Evolutionary conservation across 179 eudicot genomes (phyloP).

Genomic region (Spinacia oleracea): DNA sequence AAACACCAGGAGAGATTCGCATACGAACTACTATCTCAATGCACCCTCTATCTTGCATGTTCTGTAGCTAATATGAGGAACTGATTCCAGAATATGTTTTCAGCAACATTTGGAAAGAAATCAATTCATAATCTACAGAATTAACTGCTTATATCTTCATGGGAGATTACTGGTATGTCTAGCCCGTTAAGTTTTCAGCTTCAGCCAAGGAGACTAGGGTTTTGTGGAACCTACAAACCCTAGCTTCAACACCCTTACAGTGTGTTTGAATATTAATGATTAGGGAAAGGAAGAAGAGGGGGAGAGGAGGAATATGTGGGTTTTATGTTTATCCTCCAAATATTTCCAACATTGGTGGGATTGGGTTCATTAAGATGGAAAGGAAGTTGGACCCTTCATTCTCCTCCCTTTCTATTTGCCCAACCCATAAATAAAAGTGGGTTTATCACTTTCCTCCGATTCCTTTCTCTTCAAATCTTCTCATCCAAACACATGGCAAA

Average conservation of each 20-base stretch:
- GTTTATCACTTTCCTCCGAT: neutral
- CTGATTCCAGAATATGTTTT: neutral
- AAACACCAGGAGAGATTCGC: neutral
- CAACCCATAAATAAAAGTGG: neutral
- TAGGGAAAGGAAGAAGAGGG: neutral
- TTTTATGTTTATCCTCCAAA: no score
- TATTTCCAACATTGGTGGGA: neutral
- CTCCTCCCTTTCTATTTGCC: neutral
- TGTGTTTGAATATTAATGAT: no score
- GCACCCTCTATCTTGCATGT: neutral
- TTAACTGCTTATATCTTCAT: neutral
- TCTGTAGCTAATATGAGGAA: neutral
- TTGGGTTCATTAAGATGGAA: neutral
- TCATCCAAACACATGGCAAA: neutral
- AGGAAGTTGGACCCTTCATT: neutral
- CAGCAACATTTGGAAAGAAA: neutral
- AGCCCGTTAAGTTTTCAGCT: neutral
- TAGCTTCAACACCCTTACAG: no score
- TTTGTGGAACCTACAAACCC: no score
- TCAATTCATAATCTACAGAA: neutral
- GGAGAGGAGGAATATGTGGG: neutral
- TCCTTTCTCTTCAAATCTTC: neutral
- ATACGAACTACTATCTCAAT: neutral
- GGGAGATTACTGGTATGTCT: neutral
- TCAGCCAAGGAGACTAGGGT: no score